Evolutionary conservation across 2,329 filamentous ascomycete species (phyloP), one percentile per base, ranked within the genome.

Genomic region (Neonectria faginata): DNA sequence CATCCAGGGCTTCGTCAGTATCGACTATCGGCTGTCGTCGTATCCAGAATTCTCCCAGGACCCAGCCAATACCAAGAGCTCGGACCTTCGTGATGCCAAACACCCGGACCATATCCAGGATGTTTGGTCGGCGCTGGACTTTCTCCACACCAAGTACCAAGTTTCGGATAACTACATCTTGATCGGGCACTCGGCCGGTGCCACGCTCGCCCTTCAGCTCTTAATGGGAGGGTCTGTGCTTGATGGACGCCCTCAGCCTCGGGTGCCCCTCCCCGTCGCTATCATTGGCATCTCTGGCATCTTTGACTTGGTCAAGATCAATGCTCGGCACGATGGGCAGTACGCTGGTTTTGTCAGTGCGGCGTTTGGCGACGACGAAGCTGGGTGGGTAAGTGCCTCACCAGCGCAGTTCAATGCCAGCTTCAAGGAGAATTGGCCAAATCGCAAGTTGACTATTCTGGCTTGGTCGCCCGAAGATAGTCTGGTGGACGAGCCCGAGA

Each of bases 251-350:
- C 63, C 60, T 54, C 60, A 52, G 53, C 69, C 47, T 27, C 62
- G 76, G 9, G 73, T 80, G 3, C 77, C 75, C 6, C 73, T 81
- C 18, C 88, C 88, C 0, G 72, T 79, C 3, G 86, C 84, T 4
- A 77, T 92, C n/a, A 74, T 92, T 5, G 85, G 88, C 36, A 77
- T 91, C 20, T 86, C 86, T 60, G 91, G 91, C 1, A 87, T 93
- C 22, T 92, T 92, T 76, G 86, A 91, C 72, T 76, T 93, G 10
- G 81, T 81, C 8, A 83, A 82, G 0, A 77, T 92, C 20, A 79
- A 83, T 27, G 76, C 80, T 51, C 80, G 83, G 8, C 80, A 84
- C 39, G 75, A 73, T 18, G 80, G 79, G 6, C 75, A 72, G 29
- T 93, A 93, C 74, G 74, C 78, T 6, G 81, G 82, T 3, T 89